Base-by-base conservation (phyloP, 2,329 filamentous ascomycete genomes). In the Orbilia brochopaga region DNA sequence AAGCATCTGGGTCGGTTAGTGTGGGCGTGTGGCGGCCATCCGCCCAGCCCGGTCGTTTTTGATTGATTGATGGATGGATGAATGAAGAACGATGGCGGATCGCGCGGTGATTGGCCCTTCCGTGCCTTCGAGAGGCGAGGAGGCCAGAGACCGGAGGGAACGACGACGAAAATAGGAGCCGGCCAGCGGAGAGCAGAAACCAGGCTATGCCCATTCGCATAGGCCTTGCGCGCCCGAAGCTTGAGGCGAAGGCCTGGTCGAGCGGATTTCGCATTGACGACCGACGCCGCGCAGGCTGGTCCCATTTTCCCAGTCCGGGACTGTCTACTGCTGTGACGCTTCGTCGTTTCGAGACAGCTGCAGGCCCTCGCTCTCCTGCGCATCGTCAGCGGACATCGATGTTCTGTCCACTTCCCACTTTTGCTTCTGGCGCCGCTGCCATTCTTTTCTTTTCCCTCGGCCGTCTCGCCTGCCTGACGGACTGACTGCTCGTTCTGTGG, bases 361-460 rank as follows among this genome's bases (percentile, higher is more conserved):
- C 44, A 42, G 37, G 11, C 11, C 37, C 13, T 5, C 19, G 46
- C 19, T 27, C 46, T 51, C 24, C 13, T 32, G 27, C 44, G 19
- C 44, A 48, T 48, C 44, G 44, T 48, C 44, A 48, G 44, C 44
- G 44, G 44, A 48, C 44, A 48, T 48, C 19, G 44, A 48, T 21
- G 44, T 48, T 48, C 44, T 48, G 44, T 48, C 44, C 44, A 48
- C 44, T 48, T 48, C 19, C 15, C 44, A 23, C 44, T 48, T 17
- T 69, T 51, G 48, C 35, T 62, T 53, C 50, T 37, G 42, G 44
- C 21, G 46, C 35, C 24, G 21, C 46, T 23, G 44, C 44, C 44
- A 48, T 48, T 48, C 44, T 48, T 48, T 19, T 13, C 23, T 57
- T 53, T 44, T 51, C 35, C 86, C 82, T 88, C 90, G 80, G 87